These are phyloP conservation scores for Urostyla sp. DNA, from an alignment of 73 alveolate species.

Conservation along the genomic window DNA sequence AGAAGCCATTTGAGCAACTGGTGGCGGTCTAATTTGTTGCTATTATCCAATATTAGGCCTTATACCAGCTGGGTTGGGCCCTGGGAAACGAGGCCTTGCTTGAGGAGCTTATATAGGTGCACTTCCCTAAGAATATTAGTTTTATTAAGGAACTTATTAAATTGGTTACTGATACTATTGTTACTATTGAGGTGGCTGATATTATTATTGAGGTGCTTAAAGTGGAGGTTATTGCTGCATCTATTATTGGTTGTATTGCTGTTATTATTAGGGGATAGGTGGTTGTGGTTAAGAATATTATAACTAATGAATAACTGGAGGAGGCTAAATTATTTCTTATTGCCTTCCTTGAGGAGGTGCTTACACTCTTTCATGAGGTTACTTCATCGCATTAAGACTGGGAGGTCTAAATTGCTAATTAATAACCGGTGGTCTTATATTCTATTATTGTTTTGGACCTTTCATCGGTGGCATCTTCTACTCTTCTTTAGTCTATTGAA, in stretches of 20 bases:
- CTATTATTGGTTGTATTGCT: not conserved
- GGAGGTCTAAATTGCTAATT: not conserved
- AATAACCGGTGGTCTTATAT: not conserved
- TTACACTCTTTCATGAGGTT: too few species aligned
- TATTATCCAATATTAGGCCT: too few species aligned
- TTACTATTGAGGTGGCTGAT: not conserved
- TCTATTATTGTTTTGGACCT: not conserved
- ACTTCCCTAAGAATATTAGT: too few species aligned
- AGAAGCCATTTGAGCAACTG: slow-evolving; percentile 7
- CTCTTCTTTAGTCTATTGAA: too few species aligned
- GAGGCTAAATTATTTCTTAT: too few species aligned
- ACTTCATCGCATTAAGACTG: too few species aligned
- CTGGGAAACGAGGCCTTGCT: too few species aligned
- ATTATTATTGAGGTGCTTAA: not conserved
- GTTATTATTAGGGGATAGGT: not conserved
- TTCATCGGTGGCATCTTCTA: too few species aligned
- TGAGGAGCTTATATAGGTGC: too few species aligned
- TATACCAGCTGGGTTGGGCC: too few species aligned
- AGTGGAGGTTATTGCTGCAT: not conserved
- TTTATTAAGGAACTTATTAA: too few species aligned
- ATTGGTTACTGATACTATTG: slow-evolving; percentile 39
- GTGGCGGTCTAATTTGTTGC: slow-evolving; percentile 54
- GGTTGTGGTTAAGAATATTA: not conserved
- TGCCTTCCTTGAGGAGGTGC: too few species aligned
- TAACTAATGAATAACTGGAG: not conserved